phyloP scores from a whole-genome alignment of 1,284 basidiomycete genomes.

The Trichosporon asahii region DNA sequence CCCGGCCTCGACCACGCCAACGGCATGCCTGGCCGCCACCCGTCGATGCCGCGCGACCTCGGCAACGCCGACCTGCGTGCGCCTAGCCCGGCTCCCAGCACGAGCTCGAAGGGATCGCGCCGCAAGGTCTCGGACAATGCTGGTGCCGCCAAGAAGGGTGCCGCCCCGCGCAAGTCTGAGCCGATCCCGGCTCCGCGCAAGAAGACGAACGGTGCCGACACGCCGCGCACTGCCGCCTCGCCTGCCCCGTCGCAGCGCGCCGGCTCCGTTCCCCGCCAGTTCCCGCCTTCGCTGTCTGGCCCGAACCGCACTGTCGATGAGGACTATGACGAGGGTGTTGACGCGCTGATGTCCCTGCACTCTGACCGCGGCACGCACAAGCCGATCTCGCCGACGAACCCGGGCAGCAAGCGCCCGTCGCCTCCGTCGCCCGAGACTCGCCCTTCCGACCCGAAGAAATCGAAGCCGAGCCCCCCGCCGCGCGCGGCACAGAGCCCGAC shows the following conservation, averaged over 20 bases:
- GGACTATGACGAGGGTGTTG: slow-evolving; percentile 52
- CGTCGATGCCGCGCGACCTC: slow-evolving; percentile 17
- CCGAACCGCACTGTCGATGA: slow-evolving; percentile 43
- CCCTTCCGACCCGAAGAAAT: slow-evolving; percentile 31
- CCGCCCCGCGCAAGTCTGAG: slow-evolving; percentile 9
- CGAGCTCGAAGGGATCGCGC: slow-evolving; percentile 28
- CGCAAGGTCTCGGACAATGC: slow-evolving; percentile 23
- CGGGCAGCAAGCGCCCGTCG: slow-evolving; percentile 33
- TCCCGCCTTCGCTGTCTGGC: neutral
- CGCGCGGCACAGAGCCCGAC: slow-evolving; percentile 17
- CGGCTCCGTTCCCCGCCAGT: neutral
- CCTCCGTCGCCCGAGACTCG: slow-evolving; percentile 33
- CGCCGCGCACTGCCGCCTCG: slow-evolving; percentile 19
- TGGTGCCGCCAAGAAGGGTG: neutral
- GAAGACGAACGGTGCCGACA: slow-evolving; percentile 16
- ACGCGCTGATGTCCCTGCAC: slow-evolving; percentile 50
- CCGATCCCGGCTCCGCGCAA: neutral
- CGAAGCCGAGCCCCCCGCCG: slow-evolving; percentile 26
- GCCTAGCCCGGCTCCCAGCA: slow-evolving; percentile 40
- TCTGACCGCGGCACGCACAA: slow-evolving; percentile 34
- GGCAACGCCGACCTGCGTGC: slow-evolving; percentile 29
- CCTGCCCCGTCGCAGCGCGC: slow-evolving; percentile 18
- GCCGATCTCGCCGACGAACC: slow-evolving; percentile 16
- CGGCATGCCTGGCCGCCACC: slow-evolving; percentile 12
- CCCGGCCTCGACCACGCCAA: slow-evolving; percentile 13